Percentiles rank a stretch among this genome's conserved stretches.
Evolutionary conservation across 1,284 basidiomycete genomes (phyloP).

Genomic region (Pterulicium gracile): DNA sequence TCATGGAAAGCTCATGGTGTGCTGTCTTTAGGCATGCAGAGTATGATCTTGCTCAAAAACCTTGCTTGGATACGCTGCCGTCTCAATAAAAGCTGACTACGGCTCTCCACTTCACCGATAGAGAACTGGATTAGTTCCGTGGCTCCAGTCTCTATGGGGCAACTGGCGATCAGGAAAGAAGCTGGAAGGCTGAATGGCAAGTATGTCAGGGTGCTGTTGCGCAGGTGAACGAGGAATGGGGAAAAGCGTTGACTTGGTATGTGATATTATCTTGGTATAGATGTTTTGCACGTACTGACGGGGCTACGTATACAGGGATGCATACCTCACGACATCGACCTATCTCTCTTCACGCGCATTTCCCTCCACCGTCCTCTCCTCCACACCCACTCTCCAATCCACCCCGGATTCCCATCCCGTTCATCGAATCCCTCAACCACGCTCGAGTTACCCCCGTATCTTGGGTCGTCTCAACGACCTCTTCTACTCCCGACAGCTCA

Average conservation of each 20-base stretch:
- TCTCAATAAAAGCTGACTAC: slow-evolving; percentile 47
- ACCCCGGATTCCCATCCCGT: slow-evolving; percentile 56
- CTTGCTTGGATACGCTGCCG: slow-evolving; percentile 66
- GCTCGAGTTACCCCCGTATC: slow-evolving; percentile 61
- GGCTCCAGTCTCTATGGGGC: slow-evolving; percentile 77
- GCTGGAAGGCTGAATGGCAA: slow-evolving; percentile 53
- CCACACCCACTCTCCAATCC: slow-evolving; percentile 38
- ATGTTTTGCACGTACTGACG: too few species aligned
- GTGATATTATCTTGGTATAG: slow-evolving; percentile 16
- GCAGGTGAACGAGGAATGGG: slow-evolving; percentile 29
- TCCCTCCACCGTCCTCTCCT: slow-evolving; percentile 67
- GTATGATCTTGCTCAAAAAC: slow-evolving; percentile 33
- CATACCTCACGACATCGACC: slow-evolving; percentile 62
- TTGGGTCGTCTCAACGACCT: slow-evolving; percentile 50
- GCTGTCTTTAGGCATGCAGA: slow-evolving; percentile 10
- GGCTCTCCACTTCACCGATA: slow-evolving; percentile 55
- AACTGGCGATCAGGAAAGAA: slow-evolving; percentile 45
- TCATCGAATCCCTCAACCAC: slow-evolving; percentile 76
- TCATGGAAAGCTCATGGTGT: too few species aligned
- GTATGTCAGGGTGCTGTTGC: slow-evolving; percentile 33
- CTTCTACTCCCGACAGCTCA: too few species aligned
- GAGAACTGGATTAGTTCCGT: slow-evolving; percentile 54
- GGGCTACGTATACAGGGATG: slow-evolving; percentile 43
- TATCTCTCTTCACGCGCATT: slow-evolving; percentile 83
- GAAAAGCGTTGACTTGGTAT: slow-evolving; percentile 56